A percentile compares a stretch with the other conserved stretches of the same genome.
Conservation (phyloP, 116 monocot species). For the Zostera marina region DNA sequence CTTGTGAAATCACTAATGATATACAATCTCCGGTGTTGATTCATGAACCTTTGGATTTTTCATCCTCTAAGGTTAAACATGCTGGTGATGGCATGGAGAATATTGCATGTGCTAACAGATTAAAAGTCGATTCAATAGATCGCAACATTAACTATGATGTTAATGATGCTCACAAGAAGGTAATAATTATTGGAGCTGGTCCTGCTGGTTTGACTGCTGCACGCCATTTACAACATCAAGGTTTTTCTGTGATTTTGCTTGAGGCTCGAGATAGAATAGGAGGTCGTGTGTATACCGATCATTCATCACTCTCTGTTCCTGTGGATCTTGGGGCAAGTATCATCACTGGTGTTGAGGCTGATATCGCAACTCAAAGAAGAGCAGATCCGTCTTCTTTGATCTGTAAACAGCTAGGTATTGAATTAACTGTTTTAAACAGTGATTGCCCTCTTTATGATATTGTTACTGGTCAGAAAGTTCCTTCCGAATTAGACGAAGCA, state of each 20-base stretch:
- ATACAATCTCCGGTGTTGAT: conserved; percentile 2
- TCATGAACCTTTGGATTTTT: conserved; percentile 3
- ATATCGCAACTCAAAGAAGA: conserved; percentile 88
- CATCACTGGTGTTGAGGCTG: conserved; percentile 95
- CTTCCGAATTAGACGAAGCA: conserved; percentile 74
- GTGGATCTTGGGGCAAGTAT: conserved; percentile 99
- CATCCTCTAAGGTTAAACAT: not conserved
- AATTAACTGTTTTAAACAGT: conserved; percentile 83
- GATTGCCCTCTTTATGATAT: conserved; percentile 98
- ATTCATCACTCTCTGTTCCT: conserved; percentile 86
- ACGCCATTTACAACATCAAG: conserved; percentile 87
- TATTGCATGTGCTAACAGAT: not conserved
- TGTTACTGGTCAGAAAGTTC: conserved; percentile 72
- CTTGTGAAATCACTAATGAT: conserved; percentile 4
- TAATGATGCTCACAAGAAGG: conserved; percentile 22
- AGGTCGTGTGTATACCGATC: conserved; percentile 89
- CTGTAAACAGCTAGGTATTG: conserved; percentile 78
- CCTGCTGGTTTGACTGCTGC: conserved; percentile 95
- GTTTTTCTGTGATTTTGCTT: conserved; percentile 72
- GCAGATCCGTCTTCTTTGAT: conserved; percentile 93
- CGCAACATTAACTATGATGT: not conserved
- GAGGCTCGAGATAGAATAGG: conserved; percentile 93
- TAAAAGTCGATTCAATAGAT: not conserved
- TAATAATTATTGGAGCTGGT: conserved; percentile 87
- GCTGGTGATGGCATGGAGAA: not conserved